Evolutionary conservation across 2,329 filamentous ascomycete genomes (phyloP).

Genomic region (Ceratocystis ficicola): DNA sequence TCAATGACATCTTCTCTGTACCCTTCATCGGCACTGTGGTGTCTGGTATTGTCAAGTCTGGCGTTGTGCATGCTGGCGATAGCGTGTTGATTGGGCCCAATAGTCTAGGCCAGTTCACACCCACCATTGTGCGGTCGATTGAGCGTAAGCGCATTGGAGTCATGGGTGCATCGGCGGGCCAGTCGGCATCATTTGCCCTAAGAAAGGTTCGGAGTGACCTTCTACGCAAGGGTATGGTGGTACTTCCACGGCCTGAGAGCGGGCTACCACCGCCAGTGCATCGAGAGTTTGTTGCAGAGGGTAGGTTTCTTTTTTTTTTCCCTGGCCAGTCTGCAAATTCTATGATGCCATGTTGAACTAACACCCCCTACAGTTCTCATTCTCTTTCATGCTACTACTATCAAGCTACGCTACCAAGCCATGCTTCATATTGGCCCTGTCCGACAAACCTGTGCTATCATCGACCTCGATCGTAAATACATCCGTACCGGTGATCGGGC

Average conservation of each 20-base stretch:
- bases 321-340: not conserved
- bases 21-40: constrained; percentile 95
- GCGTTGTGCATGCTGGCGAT: constrained; percentile 83
- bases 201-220: constrained; percentile 81
- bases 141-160: constrained; percentile 88
- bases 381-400: constrained; percentile 88
- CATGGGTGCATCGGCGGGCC: constrained; percentile 76
- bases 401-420: constrained; percentile 91
- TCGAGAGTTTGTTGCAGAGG: constrained; percentile 66
- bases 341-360: not conserved
- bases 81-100: constrained; percentile 81
- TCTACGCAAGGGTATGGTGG: constrained; percentile 95
- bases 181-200: constrained; percentile 83
- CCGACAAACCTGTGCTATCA: constrained; percentile 90
- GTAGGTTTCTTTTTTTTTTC: constrained; percentile 32
- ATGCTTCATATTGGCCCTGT: constrained; percentile 96
- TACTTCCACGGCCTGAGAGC: constrained; percentile 64
- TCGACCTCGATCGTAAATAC: constrained; percentile 91
- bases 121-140: constrained; percentile 79
- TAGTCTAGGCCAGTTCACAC: constrained; percentile 75
- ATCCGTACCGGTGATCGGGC: constrained; percentile 93
- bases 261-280: constrained; percentile 58
- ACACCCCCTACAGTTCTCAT: constrained; percentile 55
- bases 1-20: constrained; percentile 97
- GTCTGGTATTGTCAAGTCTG: constrained; percentile 79